Conservation (phyloP, 1,284 basidiomycete species). For the Amylostereum chailletii region DNA sequence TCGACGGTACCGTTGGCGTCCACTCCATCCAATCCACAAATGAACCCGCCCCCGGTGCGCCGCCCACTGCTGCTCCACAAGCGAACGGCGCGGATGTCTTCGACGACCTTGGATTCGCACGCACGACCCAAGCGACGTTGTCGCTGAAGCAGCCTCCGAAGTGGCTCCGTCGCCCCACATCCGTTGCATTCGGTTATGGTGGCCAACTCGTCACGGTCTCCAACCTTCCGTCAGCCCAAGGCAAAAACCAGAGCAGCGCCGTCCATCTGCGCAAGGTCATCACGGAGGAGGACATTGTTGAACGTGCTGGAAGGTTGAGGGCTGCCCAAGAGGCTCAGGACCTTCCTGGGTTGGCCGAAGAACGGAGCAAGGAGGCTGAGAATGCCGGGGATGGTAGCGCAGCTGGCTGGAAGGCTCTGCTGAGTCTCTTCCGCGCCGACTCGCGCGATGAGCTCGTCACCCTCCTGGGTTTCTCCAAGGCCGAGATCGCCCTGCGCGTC, state of each 20-base stretch:
- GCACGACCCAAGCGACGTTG: conserved; percentile 47
- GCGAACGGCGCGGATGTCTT: conserved; percentile 75
- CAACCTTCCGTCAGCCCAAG: conserved; percentile 65
- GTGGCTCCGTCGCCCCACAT: conserved; percentile 85
- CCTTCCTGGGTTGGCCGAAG: conserved; percentile 61
- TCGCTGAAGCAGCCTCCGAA: conserved; percentile 90
- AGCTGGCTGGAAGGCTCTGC: conserved; percentile 84
- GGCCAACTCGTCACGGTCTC: conserved; percentile 78
- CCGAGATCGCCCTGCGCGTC: conserved; percentile 75
- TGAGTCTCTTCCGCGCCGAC: conserved; percentile 85
- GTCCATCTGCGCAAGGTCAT: conserved; percentile 74
- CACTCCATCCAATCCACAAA: conserved; percentile 94
- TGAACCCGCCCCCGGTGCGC: conserved; percentile 30
- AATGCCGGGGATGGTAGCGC: conserved; percentile 27
- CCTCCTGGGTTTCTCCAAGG: conserved; percentile 89
- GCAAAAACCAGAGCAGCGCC: conserved; percentile 70
- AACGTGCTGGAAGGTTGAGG: conserved; percentile 70
- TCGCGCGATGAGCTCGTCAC: conserved; percentile 88
- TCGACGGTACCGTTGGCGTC: conserved; percentile 73
- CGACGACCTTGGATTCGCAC: conserved; percentile 52
- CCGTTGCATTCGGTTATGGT: conserved; percentile 87
- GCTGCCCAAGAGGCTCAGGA: conserved; percentile 55
- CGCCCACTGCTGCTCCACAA: conserved; percentile 35
- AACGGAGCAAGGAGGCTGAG: conserved; percentile 34
- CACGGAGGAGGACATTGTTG: conserved; percentile 73